Base-by-base conservation (phyloP, 495 filamentous ascomycete genomes). In the Trichocladium uniseriatum region DNA sequence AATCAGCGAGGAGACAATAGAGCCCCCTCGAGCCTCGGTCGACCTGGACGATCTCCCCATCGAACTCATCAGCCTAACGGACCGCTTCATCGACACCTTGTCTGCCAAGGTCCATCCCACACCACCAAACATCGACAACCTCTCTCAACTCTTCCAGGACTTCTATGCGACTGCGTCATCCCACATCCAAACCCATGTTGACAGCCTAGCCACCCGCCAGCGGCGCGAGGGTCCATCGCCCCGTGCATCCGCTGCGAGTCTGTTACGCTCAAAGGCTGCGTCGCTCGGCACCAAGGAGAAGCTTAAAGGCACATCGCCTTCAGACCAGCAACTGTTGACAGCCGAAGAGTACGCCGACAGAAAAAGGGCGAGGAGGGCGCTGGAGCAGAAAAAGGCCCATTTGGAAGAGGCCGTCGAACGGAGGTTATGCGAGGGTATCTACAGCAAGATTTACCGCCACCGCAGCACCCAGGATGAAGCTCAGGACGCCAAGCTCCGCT, bases 321-420 rank as follows among this genome's bases (percentile, higher is more conserved):
- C 70, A 14, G 83, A 88, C 51, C 86, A 87, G 58, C 90, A 95
- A 67, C 92, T 99, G 89, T 72, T 99, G 55, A 96, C 94, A 2
- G 76, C 85, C 2, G 79, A 84, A 5, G 92, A 97, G 62, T 82
- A 94, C 19, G 78, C 80, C 0, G 79, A 88, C 49, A 81, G 82
- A 53, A 85, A 87, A 60, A 84, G 79, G 54, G 87, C 87, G 22
- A 75, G 89, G 45, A 84, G 80, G 53, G 69, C 81, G 14, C 67
- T 97, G 39, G 88, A 92, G 46, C 71, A 81, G 15, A 94, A 92
- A 69, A 74, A 79, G 34, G 59, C 76, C 6, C 79, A 83, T 34
- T 66, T 97, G 35, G 90, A 99, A 68, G 92, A 99, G 64, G 90
- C 91, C 3, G 83, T 97, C 5, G 92, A 99, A 58, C 79, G 83